A percentile compares a stretch with the other conserved stretches of the same genome.
These are phyloP conservation scores for Leishmania amazonensis DNA, from an alignment of 208 protist genomes.

Conservation along the genomic window DNA sequence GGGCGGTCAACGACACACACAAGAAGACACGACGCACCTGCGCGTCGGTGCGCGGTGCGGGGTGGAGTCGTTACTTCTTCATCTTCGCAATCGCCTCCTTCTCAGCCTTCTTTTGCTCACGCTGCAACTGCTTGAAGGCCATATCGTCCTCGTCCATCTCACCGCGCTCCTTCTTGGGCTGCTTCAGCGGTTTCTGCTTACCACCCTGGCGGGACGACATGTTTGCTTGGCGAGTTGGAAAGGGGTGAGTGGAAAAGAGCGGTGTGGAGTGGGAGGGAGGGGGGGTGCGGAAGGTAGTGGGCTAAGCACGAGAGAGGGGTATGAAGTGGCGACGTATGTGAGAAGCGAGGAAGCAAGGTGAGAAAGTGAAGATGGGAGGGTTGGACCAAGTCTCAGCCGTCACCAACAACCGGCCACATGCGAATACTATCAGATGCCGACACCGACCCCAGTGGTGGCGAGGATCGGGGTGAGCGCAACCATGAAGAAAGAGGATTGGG, in stretches of 20 bases:
- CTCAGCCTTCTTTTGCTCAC: conserved; percentile 86
- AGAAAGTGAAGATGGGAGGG: background rate
- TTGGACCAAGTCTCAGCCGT: background rate
- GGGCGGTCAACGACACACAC: background rate
- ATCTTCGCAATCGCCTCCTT: conserved; percentile 89
- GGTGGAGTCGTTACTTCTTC: conserved; percentile 57
- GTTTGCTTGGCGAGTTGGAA: background rate
- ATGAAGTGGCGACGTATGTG: background rate
- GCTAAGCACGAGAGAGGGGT: background rate
- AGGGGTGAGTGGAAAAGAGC: background rate
- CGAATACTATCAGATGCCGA: background rate
- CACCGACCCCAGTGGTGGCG: background rate
- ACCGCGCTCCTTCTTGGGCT: conserved; percentile 77
- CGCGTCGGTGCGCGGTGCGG: background rate
- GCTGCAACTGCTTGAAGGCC: conserved; percentile 77
- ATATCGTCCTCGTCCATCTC: conserved; percentile 77
- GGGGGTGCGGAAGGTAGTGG: background rate
- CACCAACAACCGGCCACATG: background rate
- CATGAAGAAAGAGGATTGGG: background rate
- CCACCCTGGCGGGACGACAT: conserved; percentile 89
- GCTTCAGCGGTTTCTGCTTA: conserved; percentile 91
- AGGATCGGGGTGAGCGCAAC: background rate
- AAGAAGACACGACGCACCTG: no score
- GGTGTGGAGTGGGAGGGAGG: background rate
- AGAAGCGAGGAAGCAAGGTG: background rate